phyloP scores from a whole-genome alignment of 345 rosid genomes.

The Gossypium anomalum region DNA sequence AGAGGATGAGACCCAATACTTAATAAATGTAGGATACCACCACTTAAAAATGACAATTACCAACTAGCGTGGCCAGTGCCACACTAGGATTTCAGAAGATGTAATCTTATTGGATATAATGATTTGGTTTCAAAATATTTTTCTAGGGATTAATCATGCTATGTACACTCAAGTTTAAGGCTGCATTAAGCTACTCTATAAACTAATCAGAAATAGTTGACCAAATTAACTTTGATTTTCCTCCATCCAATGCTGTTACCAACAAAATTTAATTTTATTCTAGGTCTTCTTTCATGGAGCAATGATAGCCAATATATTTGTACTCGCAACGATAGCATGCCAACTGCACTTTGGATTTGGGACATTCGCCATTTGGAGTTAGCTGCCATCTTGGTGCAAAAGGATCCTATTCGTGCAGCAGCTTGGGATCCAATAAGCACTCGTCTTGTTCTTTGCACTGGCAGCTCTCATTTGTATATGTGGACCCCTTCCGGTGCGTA shows the following conservation, averaged over 20 bases:
- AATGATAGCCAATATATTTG: conserved; percentile 75
- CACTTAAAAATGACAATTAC: neutral
- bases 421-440: conserved; percentile 87
- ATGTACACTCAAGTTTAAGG: neutral
- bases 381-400: conserved; percentile 84
- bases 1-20: too few species aligned
- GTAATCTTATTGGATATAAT: neutral
- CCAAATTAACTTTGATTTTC: neutral
- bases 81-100: neutral
- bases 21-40: too few species aligned
- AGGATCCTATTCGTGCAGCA: conserved; percentile 85
- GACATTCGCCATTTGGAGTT: conserved; percentile 73
- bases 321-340: conserved; percentile 91
- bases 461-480: conserved; percentile 88
- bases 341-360: conserved; percentile 90
- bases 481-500: conserved; percentile 94
- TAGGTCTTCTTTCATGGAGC: conserved; percentile 96
- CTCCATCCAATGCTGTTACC: neutral
- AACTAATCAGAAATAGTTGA: neutral
- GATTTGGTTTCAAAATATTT: neutral
- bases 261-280: conserved; percentile 6
- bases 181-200: neutral
- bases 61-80: neutral
- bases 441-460: conserved; percentile 79
- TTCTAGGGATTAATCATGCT: neutral